Evolutionary conservation across 208 protist species (phyloP), one percentile per base, ranked within the genome.

Genomic region (Leishmania amazonensis): DNA sequence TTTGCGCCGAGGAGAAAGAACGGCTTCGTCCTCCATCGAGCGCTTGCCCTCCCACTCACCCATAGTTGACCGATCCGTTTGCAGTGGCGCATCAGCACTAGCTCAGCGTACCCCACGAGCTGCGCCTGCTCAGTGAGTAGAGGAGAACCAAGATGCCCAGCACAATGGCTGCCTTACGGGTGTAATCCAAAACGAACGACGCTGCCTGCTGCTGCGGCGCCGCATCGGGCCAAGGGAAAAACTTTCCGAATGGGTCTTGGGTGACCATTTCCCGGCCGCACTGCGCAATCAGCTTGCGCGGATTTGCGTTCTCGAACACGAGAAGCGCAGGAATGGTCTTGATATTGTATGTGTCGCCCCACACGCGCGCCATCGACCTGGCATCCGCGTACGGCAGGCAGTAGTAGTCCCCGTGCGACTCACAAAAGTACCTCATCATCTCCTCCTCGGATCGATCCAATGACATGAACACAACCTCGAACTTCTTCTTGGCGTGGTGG

Each of bases 401-500:
- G 76, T 88, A 78, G 87, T 91, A 95, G 57, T 89, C 71, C 0
- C 91, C 89, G 71, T 94, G 91, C 15, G 76, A 53, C 54, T 86
- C 75, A 42, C 81, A 24, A 75, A 89, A 89, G 84, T 95, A 94
- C 5, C 75, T 75, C 70, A 85, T 57, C 85, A 93, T 93, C 47
- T 82, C 81, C 19, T 79, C 64, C 79, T 87, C 82, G 13, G 87
- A 86, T 1, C 78, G 28, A 70, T 97, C 95, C 11, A 78, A 49
- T 2, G 89, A 95, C 35, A 95, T 64, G 76, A 95, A 96, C 1
- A 96, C 83, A n/a, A 97, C 81, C 71, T 95, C 92, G 51, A 97
- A 92, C 24, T 89, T 81, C 73, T 93, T 89, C 47, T 60, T 75
- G 4, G 49, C 35, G 81, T 84, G 71, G 80, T 90, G 85, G 3